Base-by-base conservation (phyloP, 2,329 filamentous ascomycete genomes). In the Penicillium thymicola region DNA sequence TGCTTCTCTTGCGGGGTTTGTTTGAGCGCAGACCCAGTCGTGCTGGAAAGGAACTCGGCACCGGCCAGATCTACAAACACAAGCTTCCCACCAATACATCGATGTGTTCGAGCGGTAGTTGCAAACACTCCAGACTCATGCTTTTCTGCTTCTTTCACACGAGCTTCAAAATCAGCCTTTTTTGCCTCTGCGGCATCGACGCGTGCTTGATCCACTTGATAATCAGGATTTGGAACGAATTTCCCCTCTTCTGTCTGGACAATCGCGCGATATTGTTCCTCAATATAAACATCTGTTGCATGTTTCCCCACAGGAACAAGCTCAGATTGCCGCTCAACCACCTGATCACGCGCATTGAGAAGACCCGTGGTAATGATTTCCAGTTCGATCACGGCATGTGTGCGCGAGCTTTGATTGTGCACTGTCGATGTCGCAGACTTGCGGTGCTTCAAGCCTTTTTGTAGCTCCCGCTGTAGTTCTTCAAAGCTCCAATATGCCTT, bases 21-120 rank as follows among this genome's bases (percentile, higher is more conserved):
- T 45, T 69, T 72, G 1, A 57, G 43, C 21, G 43, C 38, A n/a
- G 41, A 38, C n/a, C 36, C 47, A 14, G 58, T 58, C 23, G 67
- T 71, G 18, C 71, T 67, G 34, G 73, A 66, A 55, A 73, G 72
- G 47, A 76, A 79, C 59, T 80, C 77, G 0, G 77, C 69, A 2
- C 77, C 77, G 2, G 77, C 77, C 5, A 79, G 65, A 56, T 80
- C 77, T 1, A 79, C 75, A 65, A 79, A 79, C 10, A 78, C 70
- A 46, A 78, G 67, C 54, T 73, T 78, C 0, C 69, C 76, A 2
- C 76, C 76, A 0, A 79, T 65, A 45, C 72, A 73, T 18, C 54
- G 38, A 54, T 72, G 59, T 8, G 2, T 16, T 21, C 54, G 58
- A 3, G 60, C 61, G 13, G 46, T 51, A 1, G 56, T 59, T 16